Base-by-base conservation (phyloP, 1,284 basidiomycete species). In the Polyporus tsugae region DNA sequence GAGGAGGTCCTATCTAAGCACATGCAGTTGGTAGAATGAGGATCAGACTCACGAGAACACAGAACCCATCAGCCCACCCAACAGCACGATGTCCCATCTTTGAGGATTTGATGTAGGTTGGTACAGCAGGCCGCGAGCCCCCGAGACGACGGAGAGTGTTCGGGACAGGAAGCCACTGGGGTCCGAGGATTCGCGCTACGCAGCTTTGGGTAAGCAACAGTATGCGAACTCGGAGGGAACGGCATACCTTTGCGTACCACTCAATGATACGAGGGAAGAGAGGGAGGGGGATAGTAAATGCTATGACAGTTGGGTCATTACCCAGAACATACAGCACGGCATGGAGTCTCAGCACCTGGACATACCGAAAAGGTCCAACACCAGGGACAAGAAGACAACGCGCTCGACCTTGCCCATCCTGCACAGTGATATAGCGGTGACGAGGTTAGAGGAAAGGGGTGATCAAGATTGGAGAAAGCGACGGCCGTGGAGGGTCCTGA, bases 281-380 rank as follows among this genome's bases (percentile, higher is more conserved):
- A 41, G 95, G 95, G 39, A 97, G 84, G n/a, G 95, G 95, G 57
- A 97, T 94, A n/a, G 95, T 97, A 80, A 96, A 97, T 15, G 95
- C 95, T 91, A 61, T 2, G n/a, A 7, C 11, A 19, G 2, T 15
- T 35, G 29, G 29, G 38, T 44, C 7, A 55, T 44, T 25, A 17
- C 29, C 9, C 46, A 22, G 22, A 63, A 38, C 9, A n/a, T 13
- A 41, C n/a, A 5, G 52, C 15, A 2, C 13, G 39, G 36, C 57
- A 7, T 13, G 9, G 33, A 49, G 17, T 11, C 15, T 22, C n/a
- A 38, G 33, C 35, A 33, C 22, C 44, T 38, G 60, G 35, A 52
- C 86, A 70, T 72, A 89, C 90, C 90, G 68, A 97, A 92, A 22
- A 97, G 88, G 79, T 97, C 95, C 62, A 97, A 85, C 35, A 97